phyloP scores from a whole-genome alignment of 2,329 filamentous ascomycete genomes.

The Alternaria arborescens region DNA sequence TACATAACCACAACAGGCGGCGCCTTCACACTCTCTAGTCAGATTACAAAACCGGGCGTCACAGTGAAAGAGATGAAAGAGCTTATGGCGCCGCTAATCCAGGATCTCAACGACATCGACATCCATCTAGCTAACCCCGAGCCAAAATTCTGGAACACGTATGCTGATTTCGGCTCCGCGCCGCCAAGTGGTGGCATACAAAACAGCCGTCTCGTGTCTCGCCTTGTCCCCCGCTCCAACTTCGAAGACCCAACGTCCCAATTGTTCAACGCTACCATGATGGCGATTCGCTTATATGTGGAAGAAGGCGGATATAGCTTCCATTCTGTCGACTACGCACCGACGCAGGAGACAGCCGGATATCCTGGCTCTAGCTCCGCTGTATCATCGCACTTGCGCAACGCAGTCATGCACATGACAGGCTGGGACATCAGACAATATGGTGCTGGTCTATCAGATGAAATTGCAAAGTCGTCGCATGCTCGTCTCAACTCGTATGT shows the following conservation, averaged over 20 bases:
- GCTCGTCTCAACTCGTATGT: conserved; percentile 31
- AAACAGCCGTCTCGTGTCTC: background rate
- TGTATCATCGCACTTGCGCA: conserved; percentile 33
- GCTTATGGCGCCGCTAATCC: conserved; percentile 33
- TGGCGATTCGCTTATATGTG: conserved; percentile 32
- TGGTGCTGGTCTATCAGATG: conserved; percentile 23
- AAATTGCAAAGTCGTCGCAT: conserved; percentile 34
- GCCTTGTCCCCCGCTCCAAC: background rate
- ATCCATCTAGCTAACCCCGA: background rate
- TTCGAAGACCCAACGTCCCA: background rate
- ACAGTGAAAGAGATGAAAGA: conserved; percentile 22
- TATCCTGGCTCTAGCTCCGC: conserved; percentile 34
- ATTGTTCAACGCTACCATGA: conserved; percentile 4
- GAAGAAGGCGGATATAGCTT: conserved; percentile 40
- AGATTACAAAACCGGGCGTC: conserved; percentile 31
- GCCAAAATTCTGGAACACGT: background rate
- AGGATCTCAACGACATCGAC: conserved; percentile 3
- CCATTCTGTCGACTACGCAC: conserved; percentile 40
- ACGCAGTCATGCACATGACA: conserved; percentile 38
- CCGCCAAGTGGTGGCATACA: background rate
- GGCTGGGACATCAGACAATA: conserved; percentile 36
- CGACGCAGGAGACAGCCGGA: conserved; percentile 33
- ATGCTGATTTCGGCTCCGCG: background rate
- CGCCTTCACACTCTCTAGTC: conserved; percentile 25
- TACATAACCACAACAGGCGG: conserved; percentile 24